Evolutionary conservation across 108 stramenopile species (phyloP).

Genomic region (Cyclostephanos invisitatus): DNA sequence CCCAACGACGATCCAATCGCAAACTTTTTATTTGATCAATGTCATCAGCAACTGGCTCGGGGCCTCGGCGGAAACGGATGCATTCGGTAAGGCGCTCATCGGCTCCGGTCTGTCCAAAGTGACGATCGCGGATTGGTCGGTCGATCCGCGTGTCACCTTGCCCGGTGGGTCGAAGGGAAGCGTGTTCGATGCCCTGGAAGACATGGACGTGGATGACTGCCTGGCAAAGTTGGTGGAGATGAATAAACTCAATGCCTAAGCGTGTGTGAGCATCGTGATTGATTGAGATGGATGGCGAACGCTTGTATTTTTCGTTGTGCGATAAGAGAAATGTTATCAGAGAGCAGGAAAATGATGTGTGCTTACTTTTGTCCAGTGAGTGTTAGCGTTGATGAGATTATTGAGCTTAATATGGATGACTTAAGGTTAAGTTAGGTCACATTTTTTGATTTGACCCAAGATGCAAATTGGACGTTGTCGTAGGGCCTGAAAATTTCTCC

Average conservation of each 20-base stretch:
- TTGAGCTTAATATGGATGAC: too few species aligned
- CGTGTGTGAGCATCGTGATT: background rate
- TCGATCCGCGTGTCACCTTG: constrained; percentile 78
- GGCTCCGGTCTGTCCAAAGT: constrained; percentile 64
- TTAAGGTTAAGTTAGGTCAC: background rate
- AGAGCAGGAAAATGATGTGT: background rate
- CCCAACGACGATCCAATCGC: constrained; percentile 15
- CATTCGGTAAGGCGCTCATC: constrained; percentile 80
- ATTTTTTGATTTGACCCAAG: background rate
- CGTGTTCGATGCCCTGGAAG: constrained; percentile 89
- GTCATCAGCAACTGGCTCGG: constrained; percentile 67
- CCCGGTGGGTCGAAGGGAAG: constrained; percentile 70
- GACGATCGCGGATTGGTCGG: constrained; percentile 76
- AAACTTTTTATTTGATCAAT: background rate
- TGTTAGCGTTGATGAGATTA: background rate
- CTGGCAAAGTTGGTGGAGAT: constrained; percentile 66
- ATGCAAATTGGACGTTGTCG: too few species aligned
- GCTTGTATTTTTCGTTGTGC: background rate
- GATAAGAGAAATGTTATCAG: background rate
- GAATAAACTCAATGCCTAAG: constrained; percentile 42
- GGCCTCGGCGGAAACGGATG: constrained; percentile 58
- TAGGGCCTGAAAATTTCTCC: too few species aligned
- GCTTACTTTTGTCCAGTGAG: background rate
- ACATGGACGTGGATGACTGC: constrained; percentile 85
- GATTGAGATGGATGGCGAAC: background rate